These are phyloP conservation scores for Hordeum marinum DNA, from an alignment of 176 grass and related monocot genomes.

Conservation along the genomic window DNA sequence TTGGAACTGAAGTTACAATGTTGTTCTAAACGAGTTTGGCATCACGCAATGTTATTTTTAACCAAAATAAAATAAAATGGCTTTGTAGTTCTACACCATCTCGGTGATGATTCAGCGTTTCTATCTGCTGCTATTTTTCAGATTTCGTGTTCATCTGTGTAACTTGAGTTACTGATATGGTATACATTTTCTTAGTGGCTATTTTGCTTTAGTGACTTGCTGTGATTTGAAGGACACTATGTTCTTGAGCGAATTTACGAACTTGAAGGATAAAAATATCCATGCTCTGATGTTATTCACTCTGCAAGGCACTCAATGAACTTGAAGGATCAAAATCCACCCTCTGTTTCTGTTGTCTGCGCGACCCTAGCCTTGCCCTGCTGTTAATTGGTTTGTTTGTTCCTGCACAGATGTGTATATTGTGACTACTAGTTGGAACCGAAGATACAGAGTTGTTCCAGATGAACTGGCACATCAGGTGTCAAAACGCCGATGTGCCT, in stretches of 20 bases:
- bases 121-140: not conserved
- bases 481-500: not conserved
- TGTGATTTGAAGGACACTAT: not conserved
- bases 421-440: not conserved
- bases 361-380: not conserved
- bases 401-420: too few relatives aligned
- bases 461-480: not conserved
- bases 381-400: too few relatives aligned
- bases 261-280: too few relatives aligned
- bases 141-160: not conserved
- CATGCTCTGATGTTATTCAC: too few relatives aligned
- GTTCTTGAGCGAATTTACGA: too few relatives aligned
- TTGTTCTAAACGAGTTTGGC: too few relatives aligned
- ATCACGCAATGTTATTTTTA: too few relatives aligned
- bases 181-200: not conserved
- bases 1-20: too few relatives aligned
- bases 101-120: not conserved
- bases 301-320: too few relatives aligned
- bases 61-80: not conserved
- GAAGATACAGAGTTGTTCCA: not conserved
- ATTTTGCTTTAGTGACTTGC: not conserved
- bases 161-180: not conserved
- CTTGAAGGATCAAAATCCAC: not conserved
- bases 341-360: not conserved
- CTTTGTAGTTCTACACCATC: slow-evolving; percentile 19